phyloP scores from a whole-genome alignment of 2,329 filamentous ascomycete genomes.

The Teratosphaeria zuluensis region DNA sequence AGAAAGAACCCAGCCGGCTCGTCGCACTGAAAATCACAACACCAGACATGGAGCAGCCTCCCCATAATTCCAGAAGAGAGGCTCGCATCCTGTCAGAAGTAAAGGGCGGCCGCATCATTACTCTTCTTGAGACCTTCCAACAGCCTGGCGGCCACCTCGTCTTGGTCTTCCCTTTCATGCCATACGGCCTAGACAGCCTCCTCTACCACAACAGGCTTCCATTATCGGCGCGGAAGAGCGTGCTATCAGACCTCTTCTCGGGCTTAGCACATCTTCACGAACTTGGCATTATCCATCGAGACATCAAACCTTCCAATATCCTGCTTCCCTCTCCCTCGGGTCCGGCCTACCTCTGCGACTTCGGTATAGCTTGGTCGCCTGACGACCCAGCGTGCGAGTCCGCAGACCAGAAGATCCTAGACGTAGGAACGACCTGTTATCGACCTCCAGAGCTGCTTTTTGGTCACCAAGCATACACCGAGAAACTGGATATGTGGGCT shows the following conservation, averaged over 20 bases:
- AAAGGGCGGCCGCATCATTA: conserved; percentile 50
- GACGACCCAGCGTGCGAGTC: conserved; percentile 51
- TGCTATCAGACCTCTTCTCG: conserved; percentile 59
- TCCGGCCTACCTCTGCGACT: conserved; percentile 77
- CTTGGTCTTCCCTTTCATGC: conserved; percentile 77
- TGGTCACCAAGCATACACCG: conserved; percentile 63
- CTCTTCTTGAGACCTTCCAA: conserved; percentile 61
- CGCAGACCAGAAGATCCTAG: conserved; percentile 63
- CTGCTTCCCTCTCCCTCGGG: conserved; percentile 36
- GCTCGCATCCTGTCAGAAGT: conserved; percentile 60
- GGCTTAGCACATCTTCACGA: conserved; percentile 64
- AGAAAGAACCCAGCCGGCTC: conserved; percentile 14
- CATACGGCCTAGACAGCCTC: conserved; percentile 59
- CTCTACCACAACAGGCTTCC: conserved; percentile 36
- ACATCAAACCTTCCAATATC: conserved; percentile 88
- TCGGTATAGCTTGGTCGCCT: conserved; percentile 81
- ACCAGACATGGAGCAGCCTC: conserved; percentile 60
- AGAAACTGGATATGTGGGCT: conserved; percentile 79
- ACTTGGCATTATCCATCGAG: conserved; percentile 76
- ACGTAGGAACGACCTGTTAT: conserved; percentile 89
- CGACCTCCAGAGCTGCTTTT: conserved; percentile 85
- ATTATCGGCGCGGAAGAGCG: conserved; percentile 28
- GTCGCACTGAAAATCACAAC: conserved; percentile 81
- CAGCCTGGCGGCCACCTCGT: conserved; percentile 64
- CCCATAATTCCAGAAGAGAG: conserved; percentile 76